These are phyloP conservation scores for Leishmania mexicana DNA, from an alignment of 208 protist genomes.

Conservation along the genomic window DNA sequence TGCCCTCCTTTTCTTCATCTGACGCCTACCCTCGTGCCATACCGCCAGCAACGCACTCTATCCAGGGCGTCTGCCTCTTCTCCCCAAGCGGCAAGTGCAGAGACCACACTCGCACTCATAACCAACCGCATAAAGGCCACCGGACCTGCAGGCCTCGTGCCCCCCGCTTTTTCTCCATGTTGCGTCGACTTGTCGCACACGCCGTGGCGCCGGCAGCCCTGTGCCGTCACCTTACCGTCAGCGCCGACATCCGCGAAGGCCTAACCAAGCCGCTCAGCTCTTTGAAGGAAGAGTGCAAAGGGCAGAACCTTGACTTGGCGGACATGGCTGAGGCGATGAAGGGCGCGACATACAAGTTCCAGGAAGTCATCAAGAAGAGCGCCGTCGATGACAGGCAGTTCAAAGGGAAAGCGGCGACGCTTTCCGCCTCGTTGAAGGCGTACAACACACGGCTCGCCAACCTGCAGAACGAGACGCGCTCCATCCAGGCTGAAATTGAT, in stretches of 20 bases:
- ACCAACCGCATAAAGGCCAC: neutral
- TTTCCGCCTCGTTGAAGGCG: conserved; percentile 84
- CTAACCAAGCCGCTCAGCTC: conserved; percentile 80
- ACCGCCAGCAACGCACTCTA: neutral
- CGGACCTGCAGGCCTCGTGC: neutral
- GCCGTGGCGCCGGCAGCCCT: conserved; percentile 3
- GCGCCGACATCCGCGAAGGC: conserved; percentile 49
- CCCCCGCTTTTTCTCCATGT: conserved; percentile 3
- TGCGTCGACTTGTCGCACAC: conserved; percentile 15
- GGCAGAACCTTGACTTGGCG: conserved; percentile 81
- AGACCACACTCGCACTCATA: neutral
- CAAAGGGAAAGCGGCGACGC: conserved; percentile 73
- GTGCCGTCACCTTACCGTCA: conserved; percentile 33
- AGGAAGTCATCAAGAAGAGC: conserved; percentile 51
- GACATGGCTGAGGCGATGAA: conserved; percentile 90
- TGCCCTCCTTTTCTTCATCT: neutral
- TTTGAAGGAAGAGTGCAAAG: conserved; percentile 87
- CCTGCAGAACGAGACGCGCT: conserved; percentile 84
- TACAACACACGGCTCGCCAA: conserved; percentile 85
- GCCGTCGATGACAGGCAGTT: conserved; percentile 69
- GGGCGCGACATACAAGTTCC: conserved; percentile 52
- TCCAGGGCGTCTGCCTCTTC: neutral
- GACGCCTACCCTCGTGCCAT: too few species aligned
- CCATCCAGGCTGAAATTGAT: conserved; percentile 80
- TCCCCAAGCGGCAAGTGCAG: neutral